A percentile compares a stretch with the other conserved stretches of the same genome.
Conservation (phyloP, 2,329 filamentous ascomycete species). For the Lecanicillium sp. region DNA sequence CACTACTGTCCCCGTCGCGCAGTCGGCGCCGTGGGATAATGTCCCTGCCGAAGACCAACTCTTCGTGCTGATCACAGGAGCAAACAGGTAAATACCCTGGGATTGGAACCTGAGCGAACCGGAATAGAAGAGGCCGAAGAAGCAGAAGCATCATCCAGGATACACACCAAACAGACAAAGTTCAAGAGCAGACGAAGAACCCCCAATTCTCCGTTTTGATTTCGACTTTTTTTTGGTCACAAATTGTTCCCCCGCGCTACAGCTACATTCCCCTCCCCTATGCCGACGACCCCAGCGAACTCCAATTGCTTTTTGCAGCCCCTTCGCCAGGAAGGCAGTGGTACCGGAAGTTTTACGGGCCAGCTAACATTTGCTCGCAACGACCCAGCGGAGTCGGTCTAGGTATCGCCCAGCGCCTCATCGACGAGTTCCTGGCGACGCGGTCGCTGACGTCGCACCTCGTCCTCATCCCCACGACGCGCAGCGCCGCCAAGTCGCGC, state of each 20-base stretch:
- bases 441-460: conserved; percentile 63
- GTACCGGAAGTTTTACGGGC: background rate
- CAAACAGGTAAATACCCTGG: conserved; percentile 62
- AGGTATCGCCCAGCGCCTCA: conserved; percentile 74
- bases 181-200: background rate
- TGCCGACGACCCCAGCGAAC: background rate
- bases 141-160: background rate
- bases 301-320: background rate
- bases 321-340: background rate
- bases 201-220: background rate
- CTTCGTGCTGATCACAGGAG: conserved; percentile 73
- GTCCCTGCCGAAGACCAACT: conserved; percentile 39
- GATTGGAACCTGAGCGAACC: background rate
- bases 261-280: background rate
- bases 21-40: conserved; percentile 31
- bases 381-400: conserved; percentile 72
- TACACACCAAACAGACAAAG: background rate
- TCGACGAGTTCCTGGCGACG: conserved; percentile 78
- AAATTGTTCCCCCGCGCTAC: background rate
- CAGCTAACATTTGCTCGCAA: conserved; percentile 9
- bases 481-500: conserved; percentile 65
- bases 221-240: background rate
- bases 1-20: conserved; percentile 5
- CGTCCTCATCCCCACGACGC: conserved; percentile 77
- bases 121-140: background rate